Evolutionary conservation across 768 basidiomycete genomes (phyloP).

Genomic region (Floccularia luteovirens): DNA sequence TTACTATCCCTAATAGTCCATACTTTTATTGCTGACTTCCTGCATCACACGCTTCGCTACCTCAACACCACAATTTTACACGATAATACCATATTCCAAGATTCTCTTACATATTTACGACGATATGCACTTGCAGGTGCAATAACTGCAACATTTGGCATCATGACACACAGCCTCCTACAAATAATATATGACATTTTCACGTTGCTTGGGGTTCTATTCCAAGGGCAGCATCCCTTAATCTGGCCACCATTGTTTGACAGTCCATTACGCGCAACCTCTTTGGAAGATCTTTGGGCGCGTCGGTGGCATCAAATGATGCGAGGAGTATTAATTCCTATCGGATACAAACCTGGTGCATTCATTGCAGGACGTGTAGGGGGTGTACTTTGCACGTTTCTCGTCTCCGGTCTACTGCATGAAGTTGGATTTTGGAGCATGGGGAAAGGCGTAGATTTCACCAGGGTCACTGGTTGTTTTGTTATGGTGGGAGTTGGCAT

Average conservation of each 20-base stretch:
- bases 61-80: not conserved
- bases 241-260: slow-evolving; percentile 64
- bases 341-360: slow-evolving; percentile 37
- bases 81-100: not conserved
- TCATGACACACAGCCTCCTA: slow-evolving; percentile 28
- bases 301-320: slow-evolving; percentile 63
- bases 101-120: not conserved
- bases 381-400: slow-evolving; percentile 48
- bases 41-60: not conserved
- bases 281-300: slow-evolving; percentile 57
- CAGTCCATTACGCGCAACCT: slow-evolving; percentile 48
- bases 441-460: slow-evolving; percentile 42
- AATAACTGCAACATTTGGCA: not conserved
- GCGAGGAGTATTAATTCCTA: slow-evolving; percentile 43
- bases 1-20: not conserved
- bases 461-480: slow-evolving; percentile 41
- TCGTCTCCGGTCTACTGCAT: slow-evolving; percentile 55
- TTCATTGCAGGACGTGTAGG: slow-evolving; percentile 39
- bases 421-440: slow-evolving; percentile 51
- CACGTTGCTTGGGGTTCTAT: slow-evolving; percentile 33
- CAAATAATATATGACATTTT: slow-evolving; percentile 31
- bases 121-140: not conserved
- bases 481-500: slow-evolving; percentile 48
- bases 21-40: not conserved
- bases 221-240: slow-evolving; percentile 39